Evolutionary conservation across 148 eudicot genomes (phyloP).

Genomic region (Amaranthus hypochondriacus): DNA sequence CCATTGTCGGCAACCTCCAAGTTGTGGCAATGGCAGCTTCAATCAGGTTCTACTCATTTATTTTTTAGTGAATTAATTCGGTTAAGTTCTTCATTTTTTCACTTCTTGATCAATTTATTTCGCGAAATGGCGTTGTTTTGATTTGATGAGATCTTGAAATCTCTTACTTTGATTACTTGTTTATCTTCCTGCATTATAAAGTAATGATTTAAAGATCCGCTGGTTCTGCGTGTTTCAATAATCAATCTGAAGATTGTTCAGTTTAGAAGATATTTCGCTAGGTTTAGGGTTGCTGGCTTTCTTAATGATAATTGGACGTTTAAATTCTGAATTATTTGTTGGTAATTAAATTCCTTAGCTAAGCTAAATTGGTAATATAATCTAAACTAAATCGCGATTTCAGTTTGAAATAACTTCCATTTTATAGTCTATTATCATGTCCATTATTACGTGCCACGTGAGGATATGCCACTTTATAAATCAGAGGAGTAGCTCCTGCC

Average conservation of each 20-base stretch:
- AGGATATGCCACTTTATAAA: no score
- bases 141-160: neutral
- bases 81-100: neutral
- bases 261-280: neutral
- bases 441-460: no score
- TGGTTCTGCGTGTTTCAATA: neutral
- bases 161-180: neutral
- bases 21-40: slow-evolving; percentile 14
- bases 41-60: neutral
- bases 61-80: neutral
- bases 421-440: no score
- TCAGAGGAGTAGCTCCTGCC: no score
- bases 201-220: slow-evolving; percentile 3
- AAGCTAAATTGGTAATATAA: neutral
- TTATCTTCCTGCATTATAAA: neutral
- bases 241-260: no score
- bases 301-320: neutral
- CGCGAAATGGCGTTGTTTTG: neutral
- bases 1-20: neutral
- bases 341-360: neutral
- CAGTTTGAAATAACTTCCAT: neutral
- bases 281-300: neutral
- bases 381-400: neutral
- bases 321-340: neutral
- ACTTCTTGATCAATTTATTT: neutral